Percentiles rank a stretch among this genome's conserved stretches.
Conservation (phyloP, 345 rosid species). For the Rhodamnia argentea region DNA sequence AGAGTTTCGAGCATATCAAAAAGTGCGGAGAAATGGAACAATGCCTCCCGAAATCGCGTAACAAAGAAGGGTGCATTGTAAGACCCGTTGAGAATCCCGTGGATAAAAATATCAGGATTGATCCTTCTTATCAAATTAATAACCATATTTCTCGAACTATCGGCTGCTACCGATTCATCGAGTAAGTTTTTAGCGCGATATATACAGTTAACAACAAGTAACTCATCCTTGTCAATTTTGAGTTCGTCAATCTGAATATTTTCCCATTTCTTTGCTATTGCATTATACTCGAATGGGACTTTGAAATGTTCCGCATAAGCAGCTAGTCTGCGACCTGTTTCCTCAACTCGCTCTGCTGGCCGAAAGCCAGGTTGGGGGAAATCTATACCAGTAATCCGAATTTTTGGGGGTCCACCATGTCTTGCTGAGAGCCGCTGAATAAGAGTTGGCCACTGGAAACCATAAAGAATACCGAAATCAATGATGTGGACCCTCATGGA, state of each 20-base stretch:
- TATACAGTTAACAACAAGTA: conserved; percentile 57
- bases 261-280: conserved; percentile 90
- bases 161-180: conserved; percentile 63
- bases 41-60: conserved; percentile 82
- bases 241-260: conserved; percentile 59
- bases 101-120: conserved; percentile 60
- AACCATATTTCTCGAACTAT: conserved; percentile 50
- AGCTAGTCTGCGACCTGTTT: conserved; percentile 76
- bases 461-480: conserved; percentile 89
- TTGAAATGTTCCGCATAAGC: conserved; percentile 71
- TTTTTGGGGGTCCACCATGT: conserved; percentile 55
- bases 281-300: conserved; percentile 77
- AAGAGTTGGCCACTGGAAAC: conserved; percentile 92
- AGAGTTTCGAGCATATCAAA: conserved; percentile 81
- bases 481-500: conserved; percentile 62
- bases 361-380: conserved; percentile 93
- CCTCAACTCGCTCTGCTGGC: conserved; percentile 81
- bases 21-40: conserved; percentile 84
- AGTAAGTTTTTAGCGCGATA: conserved; percentile 62
- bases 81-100: conserved; percentile 53
- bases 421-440: conserved; percentile 51
- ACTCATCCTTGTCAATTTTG: conserved; percentile 56
- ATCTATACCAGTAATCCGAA: conserved; percentile 88
- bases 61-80: conserved; percentile 83
- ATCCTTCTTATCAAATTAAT: conserved; percentile 55